Evolutionary conservation across 139 green algal genomes (phyloP).

Genomic region (Limnomonas spitsbergensis): DNA sequence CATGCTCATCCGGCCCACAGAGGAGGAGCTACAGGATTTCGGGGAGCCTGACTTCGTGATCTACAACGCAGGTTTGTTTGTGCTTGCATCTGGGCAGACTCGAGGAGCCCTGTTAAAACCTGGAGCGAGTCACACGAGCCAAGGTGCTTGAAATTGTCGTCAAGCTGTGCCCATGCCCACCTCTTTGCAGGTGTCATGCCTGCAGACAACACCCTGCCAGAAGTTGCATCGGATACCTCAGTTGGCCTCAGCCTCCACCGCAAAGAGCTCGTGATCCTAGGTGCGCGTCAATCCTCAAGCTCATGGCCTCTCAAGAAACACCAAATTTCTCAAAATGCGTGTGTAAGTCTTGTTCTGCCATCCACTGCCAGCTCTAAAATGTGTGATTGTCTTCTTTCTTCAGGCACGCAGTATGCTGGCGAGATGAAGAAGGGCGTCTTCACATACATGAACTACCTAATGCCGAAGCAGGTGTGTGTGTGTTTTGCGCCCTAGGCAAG

Average conservation of each 20-base stretch:
- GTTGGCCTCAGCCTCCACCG: conserved; percentile 80
- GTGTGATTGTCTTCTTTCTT: conserved; percentile 5
- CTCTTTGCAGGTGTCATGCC: not conserved
- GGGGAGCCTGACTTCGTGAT: conserved; percentile 61
- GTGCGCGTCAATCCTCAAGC: conserved; percentile 15
- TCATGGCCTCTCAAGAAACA: no score
- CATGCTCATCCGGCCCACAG: conserved; percentile 89
- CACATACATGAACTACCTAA: conserved; percentile 85
- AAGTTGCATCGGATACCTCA: conserved; percentile 69
- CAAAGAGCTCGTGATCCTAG: conserved; percentile 75
- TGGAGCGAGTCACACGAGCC: not conserved
- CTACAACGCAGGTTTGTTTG: conserved; percentile 30
- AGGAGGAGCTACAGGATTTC: conserved; percentile 79
- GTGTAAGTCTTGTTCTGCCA: no score
- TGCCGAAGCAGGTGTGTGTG: conserved; percentile 58
- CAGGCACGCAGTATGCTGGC: conserved; percentile 89
- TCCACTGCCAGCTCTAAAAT: no score
- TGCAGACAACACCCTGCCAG: not conserved
- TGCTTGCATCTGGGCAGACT: not conserved
- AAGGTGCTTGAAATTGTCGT: not conserved
- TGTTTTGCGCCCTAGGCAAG: no score
- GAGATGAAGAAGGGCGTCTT: conserved; percentile 89
- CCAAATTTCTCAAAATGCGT: no score
- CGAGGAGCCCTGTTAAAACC: no score
- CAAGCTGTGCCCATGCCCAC: not conserved